Percentiles rank a stretch among this genome's conserved stretches.
These are phyloP conservation scores for Trametes cinnabarina DNA, from an alignment of 768 basidiomycete genomes.

Conservation along the genomic window DNA sequence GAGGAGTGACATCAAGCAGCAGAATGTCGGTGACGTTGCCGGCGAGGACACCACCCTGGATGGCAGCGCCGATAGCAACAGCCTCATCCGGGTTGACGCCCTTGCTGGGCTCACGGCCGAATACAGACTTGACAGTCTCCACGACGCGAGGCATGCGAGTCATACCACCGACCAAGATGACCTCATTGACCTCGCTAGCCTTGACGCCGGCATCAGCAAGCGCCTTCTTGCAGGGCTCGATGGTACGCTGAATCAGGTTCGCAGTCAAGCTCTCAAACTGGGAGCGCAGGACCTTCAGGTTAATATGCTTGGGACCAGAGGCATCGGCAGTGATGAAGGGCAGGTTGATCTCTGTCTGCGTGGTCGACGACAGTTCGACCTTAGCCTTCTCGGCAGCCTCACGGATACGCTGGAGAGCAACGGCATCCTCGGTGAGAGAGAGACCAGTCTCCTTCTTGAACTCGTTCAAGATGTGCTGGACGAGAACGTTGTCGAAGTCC, in stretches of 20 bases:
- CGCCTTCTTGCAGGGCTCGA: conserved; percentile 98
- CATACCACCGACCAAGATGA: conserved; percentile 99
- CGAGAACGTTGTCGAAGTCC: conserved; percentile 91
- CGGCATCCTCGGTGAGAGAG: conserved; percentile 80
- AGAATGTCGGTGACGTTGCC: conserved; percentile 96
- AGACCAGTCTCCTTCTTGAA: conserved; percentile 93
- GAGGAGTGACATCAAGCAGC: conserved; percentile 91
- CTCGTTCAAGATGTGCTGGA: conserved; percentile 80
- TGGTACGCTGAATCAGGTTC: conserved; percentile 80
- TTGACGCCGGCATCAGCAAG: conserved; percentile 92
- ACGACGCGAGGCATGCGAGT: conserved; percentile 94
- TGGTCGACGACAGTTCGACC: conserved; percentile 92
- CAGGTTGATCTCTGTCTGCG: conserved; percentile 95
- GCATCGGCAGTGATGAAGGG: conserved; percentile 98
- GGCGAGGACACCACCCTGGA: conserved; percentile 96
- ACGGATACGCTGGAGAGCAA: conserved; percentile 98
- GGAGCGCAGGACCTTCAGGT: conserved; percentile 81
- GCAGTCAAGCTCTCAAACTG: conserved; percentile 88
- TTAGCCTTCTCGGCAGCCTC: conserved; percentile 99
- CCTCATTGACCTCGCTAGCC: conserved; percentile 89
- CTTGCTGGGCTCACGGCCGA: conserved; percentile 96
- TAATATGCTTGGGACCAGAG: conserved; percentile 95
- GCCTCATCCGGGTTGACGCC: conserved; percentile 99
- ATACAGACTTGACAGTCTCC: conserved; percentile 91
- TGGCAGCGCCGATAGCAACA: conserved; percentile 96